phyloP scores from a whole-genome alignment of 2,329 filamentous ascomycete genomes.

The Xylariaceae sp. region DNA sequence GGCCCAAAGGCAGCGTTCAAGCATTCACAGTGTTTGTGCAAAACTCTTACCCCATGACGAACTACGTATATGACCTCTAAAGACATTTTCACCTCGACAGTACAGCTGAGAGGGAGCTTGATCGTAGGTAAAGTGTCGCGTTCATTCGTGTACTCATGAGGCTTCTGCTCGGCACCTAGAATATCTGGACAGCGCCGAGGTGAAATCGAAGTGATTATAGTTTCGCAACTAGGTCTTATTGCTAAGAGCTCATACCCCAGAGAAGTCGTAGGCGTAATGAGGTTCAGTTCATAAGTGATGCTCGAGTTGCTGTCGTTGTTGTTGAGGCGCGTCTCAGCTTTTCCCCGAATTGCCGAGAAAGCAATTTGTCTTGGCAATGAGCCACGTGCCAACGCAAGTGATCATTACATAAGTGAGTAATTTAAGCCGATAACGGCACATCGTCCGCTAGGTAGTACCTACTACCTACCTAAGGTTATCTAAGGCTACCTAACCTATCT shows the following conservation, averaged over 20 bases:
- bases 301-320: too few species aligned
- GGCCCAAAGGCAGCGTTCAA: not conserved
- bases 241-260: not conserved
- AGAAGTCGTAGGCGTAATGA: not conserved
- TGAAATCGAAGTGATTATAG: not conserved
- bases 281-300: not conserved
- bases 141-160: not conserved
- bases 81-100: conserved; percentile 44
- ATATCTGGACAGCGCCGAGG: not conserved
- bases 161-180: not conserved
- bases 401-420: too few species aligned
- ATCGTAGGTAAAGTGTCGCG: not conserved
- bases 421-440: too few species aligned
- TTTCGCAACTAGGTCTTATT: not conserved
- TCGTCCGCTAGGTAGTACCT: too few species aligned
- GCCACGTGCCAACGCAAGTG: too few species aligned
- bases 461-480: too few species aligned
- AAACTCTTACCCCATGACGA: conserved; percentile 62
- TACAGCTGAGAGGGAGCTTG: not conserved
- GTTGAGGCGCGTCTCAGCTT: too few species aligned
- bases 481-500: too few species aligned
- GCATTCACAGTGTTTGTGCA: not conserved
- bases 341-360: too few species aligned
- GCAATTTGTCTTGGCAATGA: too few species aligned
- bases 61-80: conserved; percentile 68